Percentiles rank a stretch among this genome's conserved stretches.
phyloP scores from a whole-genome alignment of 208 protist species.

The Leptomonas pyrrhocoris region DNA sequence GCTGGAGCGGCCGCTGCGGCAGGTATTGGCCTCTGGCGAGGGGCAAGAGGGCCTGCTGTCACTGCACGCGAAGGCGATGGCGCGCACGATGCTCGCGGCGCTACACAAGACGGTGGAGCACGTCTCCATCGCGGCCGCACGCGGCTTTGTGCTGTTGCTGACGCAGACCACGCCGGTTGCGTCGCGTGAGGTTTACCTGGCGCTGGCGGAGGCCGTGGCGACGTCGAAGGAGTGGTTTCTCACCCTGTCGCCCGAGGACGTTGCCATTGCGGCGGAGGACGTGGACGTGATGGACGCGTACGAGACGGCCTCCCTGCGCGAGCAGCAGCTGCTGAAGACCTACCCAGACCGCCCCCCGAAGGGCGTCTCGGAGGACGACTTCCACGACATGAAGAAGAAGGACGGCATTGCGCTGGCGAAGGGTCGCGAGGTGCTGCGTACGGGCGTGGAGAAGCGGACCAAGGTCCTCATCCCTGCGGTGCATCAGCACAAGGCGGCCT shows the following conservation, averaged over 20 bases:
- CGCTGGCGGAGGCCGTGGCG: slow-evolving; percentile 43
- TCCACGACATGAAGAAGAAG: slow-evolving; percentile 76
- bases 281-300: slow-evolving; percentile 50
- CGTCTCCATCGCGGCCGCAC: slow-evolving; percentile 65
- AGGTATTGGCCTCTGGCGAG: slow-evolving; percentile 22
- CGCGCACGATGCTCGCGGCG: slow-evolving; percentile 41
- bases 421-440: slow-evolving; percentile 64
- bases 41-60: slow-evolving; percentile 43
- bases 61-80: slow-evolving; percentile 45
- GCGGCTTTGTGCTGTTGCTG: slow-evolving; percentile 75
- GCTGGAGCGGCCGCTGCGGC: slow-evolving; percentile 33
- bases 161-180: slow-evolving; percentile 33
- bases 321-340: slow-evolving; percentile 78
- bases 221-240: slow-evolving; percentile 59
- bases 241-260: slow-evolving; percentile 63
- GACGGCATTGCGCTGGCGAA: slow-evolving; percentile 78
- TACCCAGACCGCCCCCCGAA: slow-evolving; percentile 84
- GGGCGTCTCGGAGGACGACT: slow-evolving; percentile 85
- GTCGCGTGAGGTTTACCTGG: slow-evolving; percentile 42
- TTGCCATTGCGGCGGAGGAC: slow-evolving; percentile 71
- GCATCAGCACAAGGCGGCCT: slow-evolving; percentile 53
- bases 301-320: slow-evolving; percentile 59
- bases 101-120: slow-evolving; percentile 38
- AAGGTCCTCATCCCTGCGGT: slow-evolving; percentile 37
- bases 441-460: slow-evolving; percentile 63